Evolutionary conservation across 495 filamentous ascomycete species (phyloP).

Genomic region (Penicillium argentinense): DNA sequence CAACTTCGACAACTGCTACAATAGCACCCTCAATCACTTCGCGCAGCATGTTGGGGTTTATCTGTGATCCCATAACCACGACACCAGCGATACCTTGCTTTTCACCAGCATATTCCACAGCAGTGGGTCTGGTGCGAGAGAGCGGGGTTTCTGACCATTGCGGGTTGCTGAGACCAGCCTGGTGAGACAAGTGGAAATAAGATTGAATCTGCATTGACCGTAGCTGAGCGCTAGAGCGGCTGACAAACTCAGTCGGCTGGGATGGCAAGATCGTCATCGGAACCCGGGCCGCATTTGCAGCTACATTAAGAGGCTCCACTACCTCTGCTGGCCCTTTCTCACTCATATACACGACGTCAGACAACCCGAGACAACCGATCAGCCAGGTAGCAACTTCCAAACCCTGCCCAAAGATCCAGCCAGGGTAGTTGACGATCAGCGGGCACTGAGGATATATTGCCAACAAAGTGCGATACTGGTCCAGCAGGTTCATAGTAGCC

Average conservation of each 20-base stretch:
- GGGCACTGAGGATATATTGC: slow-evolving; percentile 48
- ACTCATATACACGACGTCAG: slow-evolving; percentile 75
- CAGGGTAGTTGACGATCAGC: slow-evolving; percentile 78
- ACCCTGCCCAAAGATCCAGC: slow-evolving; percentile 78
- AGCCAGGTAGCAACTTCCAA: slow-evolving; percentile 68
- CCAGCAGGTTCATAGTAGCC: slow-evolving; percentile 66
- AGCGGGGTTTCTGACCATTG: slow-evolving; percentile 52
- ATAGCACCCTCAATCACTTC: slow-evolving; percentile 58
- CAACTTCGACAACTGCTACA: slow-evolving; percentile 56
- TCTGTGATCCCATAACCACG: slow-evolving; percentile 51
- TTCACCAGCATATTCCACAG: slow-evolving; percentile 55
- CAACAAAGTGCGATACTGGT: slow-evolving; percentile 55
- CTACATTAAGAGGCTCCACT: slow-evolving; percentile 51
- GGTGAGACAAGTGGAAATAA: slow-evolving; percentile 64
- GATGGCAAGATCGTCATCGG: slow-evolving; percentile 49
- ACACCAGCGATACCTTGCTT: slow-evolving; percentile 52
- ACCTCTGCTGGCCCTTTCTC: slow-evolving; percentile 66
- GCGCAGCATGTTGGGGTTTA: slow-evolving; percentile 44
- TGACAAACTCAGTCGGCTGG: slow-evolving; percentile 59
- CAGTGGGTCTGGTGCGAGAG: slow-evolving; percentile 48
- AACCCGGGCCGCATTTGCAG: slow-evolving; percentile 32
- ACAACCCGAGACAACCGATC: slow-evolving; percentile 46
- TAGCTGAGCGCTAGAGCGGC: slow-evolving; percentile 66
- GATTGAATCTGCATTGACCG: slow-evolving; percentile 79
- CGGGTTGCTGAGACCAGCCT: slow-evolving; percentile 30